Base-by-base conservation (phyloP, 163 green algal genomes). In the Scenedesmus sp. region DNA sequence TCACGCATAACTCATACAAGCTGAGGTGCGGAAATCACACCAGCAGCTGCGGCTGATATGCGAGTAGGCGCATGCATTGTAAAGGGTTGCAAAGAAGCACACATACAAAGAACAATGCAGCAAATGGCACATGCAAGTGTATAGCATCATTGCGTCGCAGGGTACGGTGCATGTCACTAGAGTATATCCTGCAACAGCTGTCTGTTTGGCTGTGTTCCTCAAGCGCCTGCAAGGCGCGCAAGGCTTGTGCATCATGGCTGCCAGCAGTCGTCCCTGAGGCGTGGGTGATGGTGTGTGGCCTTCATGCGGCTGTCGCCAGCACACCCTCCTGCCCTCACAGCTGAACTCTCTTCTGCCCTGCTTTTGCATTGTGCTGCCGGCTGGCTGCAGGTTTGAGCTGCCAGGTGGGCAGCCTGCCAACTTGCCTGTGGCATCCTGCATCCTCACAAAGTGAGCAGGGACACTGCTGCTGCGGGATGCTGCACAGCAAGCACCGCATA, bases 321-420 rank as follows among this genome's bases (percentile, higher is more conserved):
- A 61, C 24, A 83, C 37, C 15, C 13, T 46, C 68, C 37, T 42
- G 43, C 42, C 15, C 16, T 24, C 12, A 18, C 72, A 26, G 3
- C 37, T 68, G 46, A 13, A 22, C 44, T 6, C 79, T 82, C 46
- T n/a, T n/a, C 1, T n/a, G 30, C 56, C 10, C 1, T 7, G 56
- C 56, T 33, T 59, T 16, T 1, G n/a, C 10, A 35, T 35, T 59
- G 42, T 1, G n/a, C 10, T 65, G 78, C 43, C 20, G 2, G 40
- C 13, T 70, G 7, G 40, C 76, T 15, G n/a, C 89, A 94, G 93
- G 85, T 95, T 94, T 88, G 93, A 94, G 88, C 88, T 94, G 51
- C 93, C 93, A 51, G 88, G 81, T 12, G 88, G 81, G 5, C 37
- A 35, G 35, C 10, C 80, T 22, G 53, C 80, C 16, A 88, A 92